Percentiles rank a stretch among this genome's conserved stretches.
Conservation (phyloP, 2,329 filamentous ascomycete species). For the Pseudocercospora crystallina region DNA sequence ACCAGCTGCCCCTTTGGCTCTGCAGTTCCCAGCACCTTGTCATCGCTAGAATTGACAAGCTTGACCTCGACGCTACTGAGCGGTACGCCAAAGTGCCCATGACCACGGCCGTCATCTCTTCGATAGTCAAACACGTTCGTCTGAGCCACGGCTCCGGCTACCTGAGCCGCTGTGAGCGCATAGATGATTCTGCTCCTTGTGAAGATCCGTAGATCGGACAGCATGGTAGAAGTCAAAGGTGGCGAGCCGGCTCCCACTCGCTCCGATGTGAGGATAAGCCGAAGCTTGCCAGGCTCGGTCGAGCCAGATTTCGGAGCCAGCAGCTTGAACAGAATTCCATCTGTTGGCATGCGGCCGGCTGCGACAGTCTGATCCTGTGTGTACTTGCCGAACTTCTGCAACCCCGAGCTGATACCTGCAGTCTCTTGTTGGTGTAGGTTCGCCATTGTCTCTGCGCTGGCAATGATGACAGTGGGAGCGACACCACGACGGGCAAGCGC, state of each 20-base stretch:
- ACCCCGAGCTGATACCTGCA: constrained; percentile 53
- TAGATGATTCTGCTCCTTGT: constrained; percentile 80
- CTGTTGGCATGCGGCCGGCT: constrained; percentile 70
- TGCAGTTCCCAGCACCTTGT: constrained; percentile 64
- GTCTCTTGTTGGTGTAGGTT: constrained; percentile 65
- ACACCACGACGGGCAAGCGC: constrained; percentile 70
- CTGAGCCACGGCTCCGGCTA: constrained; percentile 89
- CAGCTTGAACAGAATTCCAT: constrained; percentile 62
- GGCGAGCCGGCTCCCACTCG: constrained; percentile 62
- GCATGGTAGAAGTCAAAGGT: constrained; percentile 64
- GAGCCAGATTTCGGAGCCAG: constrained; percentile 59
- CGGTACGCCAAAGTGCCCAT: constrained; percentile 77
- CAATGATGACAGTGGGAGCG: constrained; percentile 78
- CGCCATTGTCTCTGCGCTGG: constrained; percentile 71
- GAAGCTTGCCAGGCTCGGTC: constrained; percentile 68
- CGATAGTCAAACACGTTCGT: constrained; percentile 88
- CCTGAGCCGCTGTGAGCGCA: constrained; percentile 74
- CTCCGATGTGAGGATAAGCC: constrained; percentile 78
- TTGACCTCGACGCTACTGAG: constrained; percentile 77
- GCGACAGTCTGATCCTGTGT: constrained; percentile 70
- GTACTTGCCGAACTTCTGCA: constrained; percentile 69
- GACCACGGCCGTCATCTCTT: constrained; percentile 44
- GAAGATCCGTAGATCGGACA: constrained; percentile 81
- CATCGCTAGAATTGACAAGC: constrained; percentile 25
- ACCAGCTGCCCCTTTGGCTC: constrained; percentile 53